phyloP scores from a whole-genome alignment of 805 yeast genomes.

The Candida lessepsii region DNA sequence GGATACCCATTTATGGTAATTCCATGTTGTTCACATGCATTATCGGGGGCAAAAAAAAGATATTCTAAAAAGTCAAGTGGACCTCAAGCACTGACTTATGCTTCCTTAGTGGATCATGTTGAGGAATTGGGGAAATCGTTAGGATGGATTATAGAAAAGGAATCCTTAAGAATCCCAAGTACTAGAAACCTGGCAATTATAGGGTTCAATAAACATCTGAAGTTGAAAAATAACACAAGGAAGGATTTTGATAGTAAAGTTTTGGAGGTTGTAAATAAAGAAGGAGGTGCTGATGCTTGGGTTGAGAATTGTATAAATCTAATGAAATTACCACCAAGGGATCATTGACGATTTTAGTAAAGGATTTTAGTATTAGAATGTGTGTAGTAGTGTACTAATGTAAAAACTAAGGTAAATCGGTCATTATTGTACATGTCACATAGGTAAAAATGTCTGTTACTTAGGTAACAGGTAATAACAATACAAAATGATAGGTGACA shows the following conservation, averaged over 20 bases:
- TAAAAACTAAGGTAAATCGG: too few species aligned
- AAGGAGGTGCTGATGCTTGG: conserved; percentile 93
- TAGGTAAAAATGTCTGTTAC: too few species aligned
- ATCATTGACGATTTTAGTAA: too few species aligned
- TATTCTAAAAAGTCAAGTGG: conserved; percentile 44
- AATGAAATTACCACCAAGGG: conserved; percentile 68
- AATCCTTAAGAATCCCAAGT: conserved; percentile 89
- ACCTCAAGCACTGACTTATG: conserved; percentile 61
- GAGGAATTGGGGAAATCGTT: conserved; percentile 60
- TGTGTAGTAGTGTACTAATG: too few species aligned
- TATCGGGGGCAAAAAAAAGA: conserved; percentile 73
- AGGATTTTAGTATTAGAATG: too few species aligned
- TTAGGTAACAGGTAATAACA: too few species aligned
- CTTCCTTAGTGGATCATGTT: conserved; percentile 82
- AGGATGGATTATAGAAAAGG: conserved; percentile 86
- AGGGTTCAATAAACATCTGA: conserved; percentile 45
- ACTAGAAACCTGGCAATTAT: conserved; percentile 90
- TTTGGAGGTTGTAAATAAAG: conserved; percentile 62
- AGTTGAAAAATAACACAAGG: conserved; percentile 21
- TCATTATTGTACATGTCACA: too few species aligned
- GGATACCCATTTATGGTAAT: conserved; percentile 87
- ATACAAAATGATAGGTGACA: too few species aligned
- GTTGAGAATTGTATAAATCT: conserved; percentile 74
- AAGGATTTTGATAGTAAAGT: conserved; percentile 42
- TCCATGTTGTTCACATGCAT: conserved; percentile 91